A percentile compares a stretch with the other conserved stretches of the same genome.
Conservation (phyloP, 106 monocot genomes). For the Allium sativum region DNA sequence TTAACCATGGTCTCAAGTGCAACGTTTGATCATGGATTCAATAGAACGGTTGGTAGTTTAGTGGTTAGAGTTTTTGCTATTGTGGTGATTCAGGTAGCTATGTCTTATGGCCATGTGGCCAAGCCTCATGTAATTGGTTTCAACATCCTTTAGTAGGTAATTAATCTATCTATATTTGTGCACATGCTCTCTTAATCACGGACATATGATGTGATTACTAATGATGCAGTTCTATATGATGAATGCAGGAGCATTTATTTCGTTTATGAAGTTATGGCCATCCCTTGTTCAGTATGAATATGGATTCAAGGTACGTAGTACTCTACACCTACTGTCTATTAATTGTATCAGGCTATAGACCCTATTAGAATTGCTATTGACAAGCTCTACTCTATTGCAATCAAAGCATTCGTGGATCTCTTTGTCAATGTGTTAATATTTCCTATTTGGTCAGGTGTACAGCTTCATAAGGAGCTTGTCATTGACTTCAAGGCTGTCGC, state of each 20-base stretch:
- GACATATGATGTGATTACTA: too few relatives aligned
- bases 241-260: conserved; percentile 42
- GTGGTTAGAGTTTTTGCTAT: conserved; percentile 60
- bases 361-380: conserved; percentile 47
- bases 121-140: conserved; percentile 59
- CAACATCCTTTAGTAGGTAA: conserved; percentile 82
- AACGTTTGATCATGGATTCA: conserved; percentile 68
- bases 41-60: conserved; percentile 63
- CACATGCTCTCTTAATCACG: too few relatives aligned
- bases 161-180: not conserved
- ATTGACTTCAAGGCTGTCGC: conserved; percentile 39
- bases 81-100: conserved; percentile 47
- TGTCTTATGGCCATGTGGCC: conserved; percentile 34
- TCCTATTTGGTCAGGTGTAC: conserved; percentile 76
- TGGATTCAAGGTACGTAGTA: conserved; percentile 55
- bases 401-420: conserved; percentile 53
- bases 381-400: conserved; percentile 55
- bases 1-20: conserved; percentile 24
- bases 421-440: conserved; percentile 52
- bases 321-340: conserved; percentile 75
- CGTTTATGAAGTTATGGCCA: conserved; percentile 77
- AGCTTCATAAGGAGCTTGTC: conserved; percentile 70
- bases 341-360: conserved; percentile 49
- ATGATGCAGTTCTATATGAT: not conserved
- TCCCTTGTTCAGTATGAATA: conserved; percentile 63